Percentiles rank a stretch among this genome's conserved stretches.
These are phyloP conservation scores for Exophiala calicioides DNA, from an alignment of 2,329 filamentous ascomycete species.

Conservation along the genomic window DNA sequence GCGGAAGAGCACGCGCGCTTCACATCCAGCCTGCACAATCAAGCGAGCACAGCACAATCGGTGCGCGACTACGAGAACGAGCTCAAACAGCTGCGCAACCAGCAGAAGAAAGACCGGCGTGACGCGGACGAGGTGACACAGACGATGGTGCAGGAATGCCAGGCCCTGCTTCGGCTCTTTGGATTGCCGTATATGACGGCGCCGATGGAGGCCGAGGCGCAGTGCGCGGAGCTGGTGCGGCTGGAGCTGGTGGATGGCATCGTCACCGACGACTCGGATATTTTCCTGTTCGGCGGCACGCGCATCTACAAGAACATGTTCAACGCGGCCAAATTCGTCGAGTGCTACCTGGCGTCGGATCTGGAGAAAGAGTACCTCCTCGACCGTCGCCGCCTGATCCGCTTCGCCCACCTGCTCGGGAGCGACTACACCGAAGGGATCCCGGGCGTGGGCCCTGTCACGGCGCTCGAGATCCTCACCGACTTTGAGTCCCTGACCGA, in stretches of 20 bases:
- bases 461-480: slow-evolving; percentile 87
- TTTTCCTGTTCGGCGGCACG: slow-evolving; percentile 93
- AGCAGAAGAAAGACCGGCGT: slow-evolving; percentile 93
- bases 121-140: slow-evolving; percentile 97
- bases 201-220: slow-evolving; percentile 98
- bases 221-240: slow-evolving; percentile 86
- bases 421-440: slow-evolving; percentile 95
- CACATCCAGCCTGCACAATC: slow-evolving; percentile 76
- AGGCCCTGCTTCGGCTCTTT: slow-evolving; percentile 84
- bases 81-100: slow-evolving; percentile 79
- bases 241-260: slow-evolving; percentile 93
- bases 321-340: slow-evolving; percentile 95
- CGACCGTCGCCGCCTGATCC: slow-evolving; percentile 81
- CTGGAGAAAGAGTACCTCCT: slow-evolving; percentile 87
- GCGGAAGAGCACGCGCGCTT: slow-evolving; percentile 93
- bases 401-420: slow-evolving; percentile 85
- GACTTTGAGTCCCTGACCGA: slow-evolving; percentile 74
- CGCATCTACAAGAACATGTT: slow-evolving; percentile 99
- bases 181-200: slow-evolving; percentile 95
- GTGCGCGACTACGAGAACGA: slow-evolving; percentile 82
- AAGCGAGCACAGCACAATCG: slow-evolving; percentile 64
- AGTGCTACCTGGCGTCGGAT: slow-evolving; percentile 85
- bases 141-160: slow-evolving; percentile 93
- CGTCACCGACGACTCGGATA: slow-evolving; percentile 95
- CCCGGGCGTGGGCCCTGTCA: slow-evolving; percentile 87